These are phyloP conservation scores for Mycena epipterygia DNA, from an alignment of 768 basidiomycete species.

Conservation along the genomic window DNA sequence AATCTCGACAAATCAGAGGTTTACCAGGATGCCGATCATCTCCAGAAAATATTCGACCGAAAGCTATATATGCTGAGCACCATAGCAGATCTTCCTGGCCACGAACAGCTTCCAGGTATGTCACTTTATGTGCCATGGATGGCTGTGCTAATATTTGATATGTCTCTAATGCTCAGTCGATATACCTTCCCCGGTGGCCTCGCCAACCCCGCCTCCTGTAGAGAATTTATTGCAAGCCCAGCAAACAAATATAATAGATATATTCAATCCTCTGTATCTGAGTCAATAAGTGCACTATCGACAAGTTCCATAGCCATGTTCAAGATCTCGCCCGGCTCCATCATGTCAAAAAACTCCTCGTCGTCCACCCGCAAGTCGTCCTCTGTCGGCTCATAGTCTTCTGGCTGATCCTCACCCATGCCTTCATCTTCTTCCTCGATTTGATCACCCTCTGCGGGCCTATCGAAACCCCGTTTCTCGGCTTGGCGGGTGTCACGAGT, in stretches of 20 bases:
- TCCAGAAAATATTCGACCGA: neutral
- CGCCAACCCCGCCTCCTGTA: neutral
- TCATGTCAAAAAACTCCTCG: slow-evolving; percentile 17
- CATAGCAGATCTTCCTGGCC: neutral
- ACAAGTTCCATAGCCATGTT: neutral
- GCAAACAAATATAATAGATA: neutral
- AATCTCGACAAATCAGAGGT: neutral
- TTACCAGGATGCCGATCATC: neutral
- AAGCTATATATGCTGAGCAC: neutral
- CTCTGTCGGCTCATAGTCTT: slow-evolving; percentile 7
- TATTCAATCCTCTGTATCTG: neutral
- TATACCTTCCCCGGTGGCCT: neutral
- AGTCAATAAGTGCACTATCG: neutral
- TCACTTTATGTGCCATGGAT: neutral
- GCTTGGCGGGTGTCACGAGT: slow-evolving; percentile 16
- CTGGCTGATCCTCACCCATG: neutral
- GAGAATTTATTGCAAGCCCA: neutral
- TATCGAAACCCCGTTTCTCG: slow-evolving; percentile 1
- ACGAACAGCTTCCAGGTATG: neutral
- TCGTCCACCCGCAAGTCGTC: slow-evolving; percentile 19
- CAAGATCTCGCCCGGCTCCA: neutral
- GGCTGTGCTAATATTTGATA: neutral
- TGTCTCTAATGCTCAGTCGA: neutral
- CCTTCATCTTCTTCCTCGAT: neutral
- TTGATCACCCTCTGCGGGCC: neutral